These are phyloP conservation scores for Carex parvula DNA, from an alignment of 176 grass and related monocot species.

Conservation along the genomic window DNA sequence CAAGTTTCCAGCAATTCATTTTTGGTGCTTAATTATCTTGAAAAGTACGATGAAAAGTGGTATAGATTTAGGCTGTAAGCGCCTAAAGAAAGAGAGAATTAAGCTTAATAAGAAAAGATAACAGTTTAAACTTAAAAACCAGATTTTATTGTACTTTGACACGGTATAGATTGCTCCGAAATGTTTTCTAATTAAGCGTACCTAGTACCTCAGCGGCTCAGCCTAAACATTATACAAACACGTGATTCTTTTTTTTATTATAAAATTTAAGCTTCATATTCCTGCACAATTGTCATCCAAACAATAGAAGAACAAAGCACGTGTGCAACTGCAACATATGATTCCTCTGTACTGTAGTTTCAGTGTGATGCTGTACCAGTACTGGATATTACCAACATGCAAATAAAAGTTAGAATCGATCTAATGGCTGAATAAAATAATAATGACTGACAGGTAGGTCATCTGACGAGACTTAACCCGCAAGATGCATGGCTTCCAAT, in stretches of 20 bases:
- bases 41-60: too few relatives aligned
- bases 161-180: neutral
- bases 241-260: too few relatives aligned
- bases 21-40: too few relatives aligned
- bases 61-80: too few relatives aligned
- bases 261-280: too few relatives aligned
- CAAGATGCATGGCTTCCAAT: conserved; percentile 97
- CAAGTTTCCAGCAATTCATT: neutral
- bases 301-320: neutral
- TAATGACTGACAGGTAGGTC: conserved; percentile 50
- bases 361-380: neutral
- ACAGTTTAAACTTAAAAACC: too few relatives aligned
- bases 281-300: neutral
- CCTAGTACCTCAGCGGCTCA: neutral
- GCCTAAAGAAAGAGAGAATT: too few relatives aligned
- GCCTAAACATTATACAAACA: too few relatives aligned
- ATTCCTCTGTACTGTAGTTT: neutral
- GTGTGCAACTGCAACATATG: neutral
- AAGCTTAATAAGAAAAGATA: too few relatives aligned
- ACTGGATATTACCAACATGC: neutral
- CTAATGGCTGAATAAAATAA: neutral
- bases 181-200: neutral
- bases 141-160: too few relatives aligned
- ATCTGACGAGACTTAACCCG: conserved; percentile 85
- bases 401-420: neutral